Conservation (phyloP, 768 basidiomycete genomes). For the Boletales sp. region DNA sequence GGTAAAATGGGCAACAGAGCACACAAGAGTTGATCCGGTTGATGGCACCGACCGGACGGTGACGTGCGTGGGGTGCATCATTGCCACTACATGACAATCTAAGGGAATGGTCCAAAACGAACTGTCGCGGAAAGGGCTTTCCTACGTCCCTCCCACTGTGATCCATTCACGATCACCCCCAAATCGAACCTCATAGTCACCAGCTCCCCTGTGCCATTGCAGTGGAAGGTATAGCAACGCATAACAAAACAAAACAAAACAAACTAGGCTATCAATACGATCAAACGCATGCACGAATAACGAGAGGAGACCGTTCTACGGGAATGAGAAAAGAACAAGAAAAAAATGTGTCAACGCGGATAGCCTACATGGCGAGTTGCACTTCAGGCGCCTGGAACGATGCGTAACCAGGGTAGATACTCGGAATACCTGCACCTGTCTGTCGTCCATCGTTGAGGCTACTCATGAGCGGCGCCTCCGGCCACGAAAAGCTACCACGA, state of each 20-base stretch:
- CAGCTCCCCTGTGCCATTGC: neutral
- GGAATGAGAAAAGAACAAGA: neutral
- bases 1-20: too few relatives aligned
- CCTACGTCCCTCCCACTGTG: too few relatives aligned
- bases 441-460: slow-evolving; percentile 16
- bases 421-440: slow-evolving; percentile 12
- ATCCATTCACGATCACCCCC: too few relatives aligned
- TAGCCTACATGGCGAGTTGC: slow-evolving; percentile 24
- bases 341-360: too few relatives aligned
- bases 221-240: neutral
- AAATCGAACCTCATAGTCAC: too few relatives aligned
- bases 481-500: slow-evolving; percentile 29
- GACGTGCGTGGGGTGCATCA: too few relatives aligned
- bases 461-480: slow-evolving; percentile 24
- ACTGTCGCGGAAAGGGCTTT: too few relatives aligned
- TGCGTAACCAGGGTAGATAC: slow-evolving; percentile 17
- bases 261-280: neutral
- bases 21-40: too few relatives aligned
- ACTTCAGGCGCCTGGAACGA: slow-evolving; percentile 15
- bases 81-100: too few relatives aligned
- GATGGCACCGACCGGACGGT: too few relatives aligned
- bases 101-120: too few relatives aligned
- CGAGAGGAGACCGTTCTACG: neutral
- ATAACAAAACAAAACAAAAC: neutral
- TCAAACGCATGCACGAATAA: neutral